A percentile compares a stretch with the other conserved stretches of the same genome.
Conservation (phyloP, 345 rosid species). For the Eucalyptus sp. region DNA sequence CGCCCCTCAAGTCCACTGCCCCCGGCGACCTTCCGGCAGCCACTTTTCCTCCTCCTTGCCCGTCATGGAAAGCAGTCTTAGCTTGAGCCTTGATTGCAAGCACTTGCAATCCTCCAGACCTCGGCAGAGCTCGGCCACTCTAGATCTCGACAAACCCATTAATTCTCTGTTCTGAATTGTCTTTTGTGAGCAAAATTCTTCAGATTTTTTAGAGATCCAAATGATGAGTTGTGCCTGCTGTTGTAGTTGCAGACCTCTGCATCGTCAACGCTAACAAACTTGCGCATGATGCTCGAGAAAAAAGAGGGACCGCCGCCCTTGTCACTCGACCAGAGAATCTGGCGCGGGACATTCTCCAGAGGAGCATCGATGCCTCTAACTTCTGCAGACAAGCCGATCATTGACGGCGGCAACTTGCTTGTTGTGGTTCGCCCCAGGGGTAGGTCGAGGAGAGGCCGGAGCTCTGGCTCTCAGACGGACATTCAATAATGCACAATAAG, state of each 20-base stretch:
- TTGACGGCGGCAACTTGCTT: not conserved
- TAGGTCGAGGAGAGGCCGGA: not conserved
- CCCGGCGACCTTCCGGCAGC: too few relatives aligned
- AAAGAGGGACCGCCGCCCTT: constrained; percentile 31
- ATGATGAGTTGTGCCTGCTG: not conserved
- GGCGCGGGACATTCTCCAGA: constrained; percentile 78
- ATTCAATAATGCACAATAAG: not conserved
- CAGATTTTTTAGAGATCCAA: not conserved
- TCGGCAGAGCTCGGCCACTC: not conserved
- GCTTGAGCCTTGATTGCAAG: too few relatives aligned
- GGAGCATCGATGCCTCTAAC: constrained; percentile 68
- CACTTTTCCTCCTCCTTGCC: not conserved
- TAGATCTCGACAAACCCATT: too few relatives aligned
- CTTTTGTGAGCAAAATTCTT: not conserved
- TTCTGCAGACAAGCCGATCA: constrained; percentile 19
- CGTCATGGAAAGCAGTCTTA: too few relatives aligned
- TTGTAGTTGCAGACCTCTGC: not conserved
- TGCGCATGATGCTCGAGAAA: constrained; percentile 77
- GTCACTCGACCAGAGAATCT: constrained; percentile 34
- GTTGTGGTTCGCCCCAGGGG: constrained; percentile 2
- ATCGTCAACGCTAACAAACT: constrained; percentile 56
- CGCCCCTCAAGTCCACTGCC: too few relatives aligned
- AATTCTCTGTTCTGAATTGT: not conserved
- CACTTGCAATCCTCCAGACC: not conserved
- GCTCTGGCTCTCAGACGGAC: constrained; percentile 16